Evolutionary conservation across 148 eudicot species (phyloP), one percentile per base, ranked within the genome.

Genomic region (Vaccinium myrtillus): DNA sequence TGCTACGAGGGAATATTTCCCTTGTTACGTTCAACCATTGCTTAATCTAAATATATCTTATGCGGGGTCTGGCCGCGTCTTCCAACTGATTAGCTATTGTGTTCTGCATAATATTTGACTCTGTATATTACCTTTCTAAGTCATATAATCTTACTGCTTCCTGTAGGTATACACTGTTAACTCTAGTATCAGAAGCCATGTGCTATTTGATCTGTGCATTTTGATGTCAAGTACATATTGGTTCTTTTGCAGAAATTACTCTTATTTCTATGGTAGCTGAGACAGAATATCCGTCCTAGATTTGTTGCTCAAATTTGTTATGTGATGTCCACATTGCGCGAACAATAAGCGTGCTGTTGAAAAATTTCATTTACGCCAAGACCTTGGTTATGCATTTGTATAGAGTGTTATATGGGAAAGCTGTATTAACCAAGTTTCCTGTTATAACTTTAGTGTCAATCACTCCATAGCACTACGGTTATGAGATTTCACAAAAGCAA

Each of bases 151-250:
- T 67, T 78, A 27, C 15, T 84, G 82, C 46, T 77, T 79, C 30
- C 18, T 90, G 88, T 92, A 95, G 99, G 90, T 95, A 95, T 88
- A 94, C 98, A 82, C 93, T 95, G 75, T 86, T 97, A 85, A 97
- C 99, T 32, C 92, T 97, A 87, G 98, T 91, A 58, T 95, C 98
- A 9, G 99, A 96, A 88, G 95, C 99, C 86, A 90, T 96, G 87
- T 96, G 98, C 89, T 95, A 92, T 90, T 89, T 95, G 75, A 96
- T 95, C 30, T 97, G 94, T 89, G 98, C 99, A 88, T 94, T 97
- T 83, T 91, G 96, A 81, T 97, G 99, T 98, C 96, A 97, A 98
- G 99, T 95, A 89, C 18, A 25, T 15, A 0, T 75, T 65, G 21
- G 49, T 14, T 14, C 78, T 59, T 82, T 78, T 13, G n/a, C 25